phyloP scores from a whole-genome alignment of 2,329 filamentous ascomycete species.

The Pseudogymnoascus sp. region DNA sequence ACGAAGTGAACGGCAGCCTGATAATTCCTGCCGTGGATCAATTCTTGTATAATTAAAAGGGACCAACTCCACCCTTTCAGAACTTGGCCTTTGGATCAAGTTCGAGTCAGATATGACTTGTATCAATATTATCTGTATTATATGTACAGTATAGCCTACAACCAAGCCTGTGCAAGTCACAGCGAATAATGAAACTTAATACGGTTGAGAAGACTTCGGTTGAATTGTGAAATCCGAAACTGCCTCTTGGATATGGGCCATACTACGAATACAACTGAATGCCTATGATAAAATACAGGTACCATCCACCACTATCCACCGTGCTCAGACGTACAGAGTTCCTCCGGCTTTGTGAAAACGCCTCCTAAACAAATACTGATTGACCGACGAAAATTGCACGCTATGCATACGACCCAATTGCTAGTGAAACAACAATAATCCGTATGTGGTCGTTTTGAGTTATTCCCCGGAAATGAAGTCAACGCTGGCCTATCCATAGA shows the following conservation, averaged over 20 bases:
- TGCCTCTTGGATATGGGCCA: neutral
- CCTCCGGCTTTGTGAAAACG: neutral
- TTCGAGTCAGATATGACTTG: conserved; percentile 2
- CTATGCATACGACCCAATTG: neutral
- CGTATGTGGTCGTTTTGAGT: neutral
- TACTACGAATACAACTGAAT: neutral
- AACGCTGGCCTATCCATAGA: neutral
- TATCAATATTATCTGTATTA: neutral
- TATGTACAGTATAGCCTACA: neutral
- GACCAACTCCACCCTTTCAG: neutral
- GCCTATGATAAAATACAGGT: neutral
- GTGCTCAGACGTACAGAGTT: neutral
- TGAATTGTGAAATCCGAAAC: neutral
- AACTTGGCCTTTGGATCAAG: neutral
- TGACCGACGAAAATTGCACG: neutral
- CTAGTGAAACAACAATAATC: neutral
- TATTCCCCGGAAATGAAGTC: neutral
- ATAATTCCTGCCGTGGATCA: neutral
- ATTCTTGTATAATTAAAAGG: conserved; percentile 3
- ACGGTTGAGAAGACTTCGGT: neutral
- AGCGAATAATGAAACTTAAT: conserved; percentile 2
- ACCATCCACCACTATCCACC: neutral
- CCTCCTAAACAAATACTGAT: neutral
- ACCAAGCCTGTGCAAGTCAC: neutral
- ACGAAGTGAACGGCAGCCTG: neutral